Base-by-base conservation (phyloP, 768 basidiomycete genomes). In the Hydnomerulius pinastri region DNA sequence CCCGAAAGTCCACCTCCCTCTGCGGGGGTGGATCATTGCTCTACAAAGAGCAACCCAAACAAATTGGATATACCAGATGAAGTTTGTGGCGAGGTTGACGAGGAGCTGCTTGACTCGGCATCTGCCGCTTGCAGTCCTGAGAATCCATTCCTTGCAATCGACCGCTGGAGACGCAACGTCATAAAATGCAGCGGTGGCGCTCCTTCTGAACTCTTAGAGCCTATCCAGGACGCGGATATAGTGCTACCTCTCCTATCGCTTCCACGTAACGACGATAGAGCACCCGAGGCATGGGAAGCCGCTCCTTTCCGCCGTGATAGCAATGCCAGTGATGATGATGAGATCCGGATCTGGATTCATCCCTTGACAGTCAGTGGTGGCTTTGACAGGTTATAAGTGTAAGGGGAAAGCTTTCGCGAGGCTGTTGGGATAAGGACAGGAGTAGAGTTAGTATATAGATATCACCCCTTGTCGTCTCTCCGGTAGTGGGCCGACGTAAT, bases 1-100 rank as follows among this genome's bases (percentile, higher is more conserved):
- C 51, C 54, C 18, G 51, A 57, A 8, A 54, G 54, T 46, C 46
- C 45, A 44, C 53, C 50, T 43, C 48, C 49, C 28, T 75, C 78
- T 15, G 70, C 64, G 4, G 74, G 72, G 13, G 64, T 68, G 49
- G 80, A 81, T 38, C 78, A 78, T 53, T 81, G 80, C 64, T 46
- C 38, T 13, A 17, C n/a, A 2, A 17, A 27, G 18, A 25, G 11
- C 28, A 43, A 11, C 18, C 4, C 8, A 20, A 18, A 11, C 33
- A 39, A 20, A 13, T 23, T 23, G 25, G 36, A 39, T 33, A 17
- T 35, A 15, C 24, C 40, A 27, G 24, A 23, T 27, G 32, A 27
- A 4, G 24, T 37, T 43, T 20, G 18, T 6, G 36, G 33, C 21
- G 32, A 28, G n/a, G 15, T 23, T 1, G 45, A 54, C n/a, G 78